Evolutionary conservation across 1,284 basidiomycete species (phyloP), one percentile per base, ranked within the genome.

Genomic region (Ustilago tritici): DNA sequence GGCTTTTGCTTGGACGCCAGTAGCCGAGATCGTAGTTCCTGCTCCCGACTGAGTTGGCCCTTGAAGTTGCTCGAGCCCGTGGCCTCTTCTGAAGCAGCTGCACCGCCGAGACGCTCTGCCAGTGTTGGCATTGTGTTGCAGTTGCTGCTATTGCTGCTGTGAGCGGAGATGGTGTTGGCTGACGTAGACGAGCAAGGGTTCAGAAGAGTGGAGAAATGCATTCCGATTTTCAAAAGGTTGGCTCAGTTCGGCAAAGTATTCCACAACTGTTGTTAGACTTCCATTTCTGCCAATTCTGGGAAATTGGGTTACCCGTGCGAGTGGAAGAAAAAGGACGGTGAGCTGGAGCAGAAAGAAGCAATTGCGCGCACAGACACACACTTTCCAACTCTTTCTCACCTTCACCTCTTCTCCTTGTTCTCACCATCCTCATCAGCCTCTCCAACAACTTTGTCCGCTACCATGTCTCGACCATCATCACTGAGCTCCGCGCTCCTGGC

Each of bases 331-430:
- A 15, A 43, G 40, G 15, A 32, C 9, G 59, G 50, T 74, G 66
- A 68, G 71, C 59, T 74, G 66, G 71, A 73, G 57, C 43, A 23
- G 15, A 19, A 32, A 19, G 43, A 56, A 40, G 38, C 38, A 10
- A 4, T 14, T 19, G 43, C 70, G 70, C 65, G 70, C 70, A 73
- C 70, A 73, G 70, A 73, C 70, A 23, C 23, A 36, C 43, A 28
- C 17, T 4, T 56, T 28, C 7, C 28, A 12, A 11, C 40, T 32
- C 9, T 35, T 38, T 35, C 15, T 40, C 32, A 17, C 47, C 50
- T 23, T 28, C 28, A 12, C 43, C 43, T 40, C 46, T 23, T 28
- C 31, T n/a, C 31, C 55, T 11, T 34, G 17, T 17, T 15, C 11
- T 55, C 50, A 23, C 28, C 49, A 31, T 68, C 55, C 14, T 54